Percentiles rank a stretch among this genome's conserved stretches.
These are phyloP conservation scores for Colletotrichum cordylinicola DNA, from an alignment of 2,329 filamentous ascomycete species.

Conservation along the genomic window DNA sequence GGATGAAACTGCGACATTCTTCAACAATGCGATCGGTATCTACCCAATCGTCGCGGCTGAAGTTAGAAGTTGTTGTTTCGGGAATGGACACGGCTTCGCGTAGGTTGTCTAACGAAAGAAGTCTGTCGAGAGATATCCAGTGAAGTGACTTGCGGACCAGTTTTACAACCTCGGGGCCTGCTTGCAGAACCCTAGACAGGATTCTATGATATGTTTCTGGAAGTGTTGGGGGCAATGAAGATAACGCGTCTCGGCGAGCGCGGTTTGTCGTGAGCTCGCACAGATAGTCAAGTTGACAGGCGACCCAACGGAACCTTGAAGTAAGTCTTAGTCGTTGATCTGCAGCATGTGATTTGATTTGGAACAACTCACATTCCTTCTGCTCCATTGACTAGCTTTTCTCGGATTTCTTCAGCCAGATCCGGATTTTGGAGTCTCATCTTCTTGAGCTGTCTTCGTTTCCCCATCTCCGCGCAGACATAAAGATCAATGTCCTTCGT, in stretches of 20 bases:
- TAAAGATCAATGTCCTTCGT: not conserved
- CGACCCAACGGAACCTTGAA: not conserved
- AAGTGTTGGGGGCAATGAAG: not conserved
- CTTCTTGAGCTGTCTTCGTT: not conserved
- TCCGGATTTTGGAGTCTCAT: not conserved
- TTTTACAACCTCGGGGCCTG: rapidly evolving
- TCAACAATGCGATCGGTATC: not conserved
- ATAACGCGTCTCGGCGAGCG: not conserved
- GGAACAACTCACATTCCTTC: not conserved
- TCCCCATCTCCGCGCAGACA: not conserved
- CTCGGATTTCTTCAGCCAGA: not conserved
- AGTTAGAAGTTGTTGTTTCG: not conserved
- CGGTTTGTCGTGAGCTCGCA: not conserved
- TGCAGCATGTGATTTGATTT: rapidly evolving
- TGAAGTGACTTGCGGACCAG: not conserved
- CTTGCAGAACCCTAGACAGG: rapidly evolving
- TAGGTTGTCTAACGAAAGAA: rapidly evolving
- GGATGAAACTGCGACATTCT: not conserved
- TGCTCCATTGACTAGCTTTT: not conserved
- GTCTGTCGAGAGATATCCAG: not conserved
- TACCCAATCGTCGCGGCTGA: not conserved
- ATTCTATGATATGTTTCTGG: not conserved
- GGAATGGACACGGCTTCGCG: not conserved
- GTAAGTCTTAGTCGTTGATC: not conserved
- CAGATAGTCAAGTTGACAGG: not conserved